Conservation (phyloP, 768 basidiomycete genomes). For the Boletus rufocinnamomeus region DNA sequence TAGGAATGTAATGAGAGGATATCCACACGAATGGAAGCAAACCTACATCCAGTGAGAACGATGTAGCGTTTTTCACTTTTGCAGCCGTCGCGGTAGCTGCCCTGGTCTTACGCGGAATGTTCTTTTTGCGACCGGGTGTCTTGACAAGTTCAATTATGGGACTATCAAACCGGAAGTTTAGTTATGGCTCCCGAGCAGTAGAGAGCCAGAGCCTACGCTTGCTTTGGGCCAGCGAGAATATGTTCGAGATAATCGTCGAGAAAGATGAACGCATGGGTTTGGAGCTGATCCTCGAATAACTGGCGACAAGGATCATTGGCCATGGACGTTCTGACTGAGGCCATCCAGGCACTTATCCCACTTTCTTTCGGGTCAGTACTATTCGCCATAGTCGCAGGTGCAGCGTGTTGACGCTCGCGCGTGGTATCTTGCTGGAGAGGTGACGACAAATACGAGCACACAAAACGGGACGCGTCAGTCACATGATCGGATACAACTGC, state of each 20-base stretch:
- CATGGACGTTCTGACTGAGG: conserved; percentile 67
- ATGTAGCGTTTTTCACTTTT: conserved; percentile 45
- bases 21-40: neutral
- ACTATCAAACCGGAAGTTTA: conserved; percentile 37
- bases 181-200: neutral
- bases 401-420: neutral
- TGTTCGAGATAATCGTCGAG: conserved; percentile 75
- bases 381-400: conserved; percentile 11
- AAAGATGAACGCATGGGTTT: conserved; percentile 75
- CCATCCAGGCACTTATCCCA: conserved; percentile 71
- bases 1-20: conserved; percentile 26
- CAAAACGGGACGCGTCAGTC: conserved; percentile 29
- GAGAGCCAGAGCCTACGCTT: conserved; percentile 51
- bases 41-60: conserved; percentile 50
- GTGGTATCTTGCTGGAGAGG: conserved; percentile 2
- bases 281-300: conserved; percentile 71
- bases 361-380: conserved; percentile 16
- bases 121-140: conserved; percentile 77
- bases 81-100: conserved; percentile 41
- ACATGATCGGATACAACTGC: conserved; percentile 24
- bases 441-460: conserved; percentile 23
- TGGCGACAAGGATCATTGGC: conserved; percentile 70
- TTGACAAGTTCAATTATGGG: conserved; percentile 80
- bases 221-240: conserved; percentile 64
- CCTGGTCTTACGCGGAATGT: conserved; percentile 51